Base-by-base conservation (phyloP, 768 basidiomycete genomes). In the Agaricus sinodeliciosus region DNA sequence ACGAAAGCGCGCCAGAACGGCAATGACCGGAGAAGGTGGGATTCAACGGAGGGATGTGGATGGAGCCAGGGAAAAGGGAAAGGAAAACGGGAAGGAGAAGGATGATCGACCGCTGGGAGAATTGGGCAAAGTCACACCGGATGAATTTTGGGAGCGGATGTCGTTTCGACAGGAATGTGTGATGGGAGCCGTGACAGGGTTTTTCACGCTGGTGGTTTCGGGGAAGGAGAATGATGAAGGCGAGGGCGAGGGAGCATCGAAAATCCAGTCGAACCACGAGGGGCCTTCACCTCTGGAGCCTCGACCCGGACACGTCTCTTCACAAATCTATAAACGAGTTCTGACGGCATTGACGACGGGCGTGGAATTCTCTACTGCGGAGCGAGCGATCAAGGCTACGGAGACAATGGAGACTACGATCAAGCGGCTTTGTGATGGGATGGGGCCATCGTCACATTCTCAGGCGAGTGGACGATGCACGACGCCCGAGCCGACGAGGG, bases 141-240 rank as follows among this genome's bases (percentile, higher is more conserved):
- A 86, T 37, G 94, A 96, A 63, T 99, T 94, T 67, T 99, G 95
- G 94, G 94, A 96, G 68, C 80, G 93, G 13, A 94, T 99, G 87
- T 91, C 86, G 37, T 95, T 90, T 67, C 79, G 96, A 25, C 95
- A 97, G 64, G 96, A 99, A 68, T 97, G 95, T 63, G 78, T 87
- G 42, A 79, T 85, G 34, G 94, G 94, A 2, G 87, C 90, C 1
- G 80, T 95, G 13, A 97, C 94, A 2, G 95, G 90, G 0, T 99
- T 99, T 72, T 97, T 97, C 64, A 79, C 81, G n/a, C 59, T 88
- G 58, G 74, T 79, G 27, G 69, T 75, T 58, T 72, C 75, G 44
- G 46, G 43, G 22, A 53, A 31, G 27, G 16, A 28, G 16, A 25
- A 40, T 6, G 19, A n/a, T 28, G 45, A 47, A n/a, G n/a, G n/a